A percentile compares a stretch with the other conserved stretches of the same genome.
phyloP scores from a whole-genome alignment of 2,329 filamentous ascomycete genomes.

The Kalmusia sp. region DNA sequence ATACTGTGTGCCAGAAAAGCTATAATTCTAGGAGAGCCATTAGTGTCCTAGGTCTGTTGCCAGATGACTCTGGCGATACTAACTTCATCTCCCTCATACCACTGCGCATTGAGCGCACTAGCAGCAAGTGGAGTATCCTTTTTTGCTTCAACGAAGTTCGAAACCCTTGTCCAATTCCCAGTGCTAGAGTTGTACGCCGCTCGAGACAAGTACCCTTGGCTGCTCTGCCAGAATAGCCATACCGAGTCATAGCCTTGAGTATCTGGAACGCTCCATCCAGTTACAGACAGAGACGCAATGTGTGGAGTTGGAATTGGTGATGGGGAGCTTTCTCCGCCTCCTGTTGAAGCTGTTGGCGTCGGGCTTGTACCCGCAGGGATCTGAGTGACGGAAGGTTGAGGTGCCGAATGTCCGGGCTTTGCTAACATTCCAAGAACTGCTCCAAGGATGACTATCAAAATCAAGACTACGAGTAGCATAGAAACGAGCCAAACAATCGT shows the following conservation, averaged over 20 bases:
- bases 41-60: neutral
- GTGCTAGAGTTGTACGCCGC: slow-evolving; percentile 23
- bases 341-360: slow-evolving; percentile 13
- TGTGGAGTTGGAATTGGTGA: slow-evolving; percentile 3
- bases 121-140: slow-evolving; percentile 17
- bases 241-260: slow-evolving; percentile 12
- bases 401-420: neutral
- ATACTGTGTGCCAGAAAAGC: slow-evolving; percentile 13
- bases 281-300: slow-evolving; percentile 17
- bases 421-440: slow-evolving; percentile 20
- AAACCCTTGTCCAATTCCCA: slow-evolving; percentile 22
- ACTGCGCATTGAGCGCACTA: slow-evolving; percentile 13
- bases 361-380: slow-evolving; percentile 16
- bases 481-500: slow-evolving; percentile 18
- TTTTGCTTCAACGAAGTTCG: slow-evolving; percentile 19
- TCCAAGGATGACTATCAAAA: slow-evolving; percentile 19
- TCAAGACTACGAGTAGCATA: slow-evolving; percentile 8
- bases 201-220: slow-evolving; percentile 17
- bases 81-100: slow-evolving; percentile 19
- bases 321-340: neutral
- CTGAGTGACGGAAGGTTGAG: slow-evolving; percentile 18
- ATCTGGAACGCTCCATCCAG: slow-evolving; percentile 19
- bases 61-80: neutral
- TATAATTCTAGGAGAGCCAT: slow-evolving; percentile 18
- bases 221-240: slow-evolving; percentile 22